Evolutionary conservation across 2,329 filamentous ascomycete genomes (phyloP).

Genomic region (Orbilia brochopaga): DNA sequence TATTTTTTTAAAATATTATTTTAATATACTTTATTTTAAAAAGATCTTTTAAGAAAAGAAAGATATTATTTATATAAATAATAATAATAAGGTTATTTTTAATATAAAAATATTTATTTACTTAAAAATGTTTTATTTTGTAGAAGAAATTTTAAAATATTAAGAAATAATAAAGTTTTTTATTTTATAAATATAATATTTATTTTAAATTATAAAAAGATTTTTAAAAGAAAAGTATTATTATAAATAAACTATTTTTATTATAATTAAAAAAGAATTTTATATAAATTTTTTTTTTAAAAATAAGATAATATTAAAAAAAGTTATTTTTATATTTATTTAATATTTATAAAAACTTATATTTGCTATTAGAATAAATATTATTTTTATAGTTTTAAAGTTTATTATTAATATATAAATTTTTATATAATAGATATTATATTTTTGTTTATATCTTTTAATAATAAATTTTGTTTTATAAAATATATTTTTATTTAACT

Average conservation of each 20-base stretch:
- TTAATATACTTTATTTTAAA: constrained; percentile 16
- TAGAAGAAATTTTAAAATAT: not conserved
- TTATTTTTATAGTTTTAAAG: no score
- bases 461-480: constrained; percentile 18
- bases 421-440: constrained; percentile 10
- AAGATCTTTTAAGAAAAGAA: constrained; percentile 4
- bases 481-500: constrained; percentile 12
- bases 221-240: no score
- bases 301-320: no score
- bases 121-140: constrained; percentile 5
- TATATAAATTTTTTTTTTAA: no score
- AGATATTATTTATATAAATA: constrained; percentile 4
- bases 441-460: constrained; percentile 21
- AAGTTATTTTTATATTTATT: no score
- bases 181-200: not conserved
- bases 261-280: no score
- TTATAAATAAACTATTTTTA: no score
- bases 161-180: constrained; percentile 8
- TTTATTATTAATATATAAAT: no score
- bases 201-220: no score
- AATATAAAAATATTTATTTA: not conserved
- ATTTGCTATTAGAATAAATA: no score
- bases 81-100: constrained; percentile 2
- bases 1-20: constrained; percentile 13
- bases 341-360: no score